phyloP scores from a whole-genome alignment of 73 alveolate species.

The Paramecium octaurelia region DNA sequence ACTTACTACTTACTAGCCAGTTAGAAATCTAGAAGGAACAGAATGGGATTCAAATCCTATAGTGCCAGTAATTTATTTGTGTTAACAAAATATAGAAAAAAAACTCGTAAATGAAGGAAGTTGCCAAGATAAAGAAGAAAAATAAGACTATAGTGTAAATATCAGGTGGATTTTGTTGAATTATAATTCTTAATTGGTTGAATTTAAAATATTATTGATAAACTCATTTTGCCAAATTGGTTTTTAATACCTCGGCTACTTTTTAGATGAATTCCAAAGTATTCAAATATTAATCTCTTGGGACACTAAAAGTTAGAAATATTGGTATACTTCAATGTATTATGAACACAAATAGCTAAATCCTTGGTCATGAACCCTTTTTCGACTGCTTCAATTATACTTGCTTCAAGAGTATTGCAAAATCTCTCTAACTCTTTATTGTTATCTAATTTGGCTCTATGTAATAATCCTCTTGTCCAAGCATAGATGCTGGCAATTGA shows the following conservation, averaged over 20 bases:
- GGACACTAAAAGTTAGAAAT: background rate
- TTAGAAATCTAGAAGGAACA: background rate
- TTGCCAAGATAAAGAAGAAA: background rate
- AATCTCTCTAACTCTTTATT: constrained; percentile 62
- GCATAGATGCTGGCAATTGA: constrained; percentile 87
- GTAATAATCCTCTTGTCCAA: constrained; percentile 84
- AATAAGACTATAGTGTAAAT: background rate
- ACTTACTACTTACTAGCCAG: constrained; percentile 10
- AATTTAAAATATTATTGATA: background rate
- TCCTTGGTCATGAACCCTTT: constrained; percentile 87
- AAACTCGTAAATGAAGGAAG: background rate
- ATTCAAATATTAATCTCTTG: constrained; percentile 60
- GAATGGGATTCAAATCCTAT: constrained; percentile 34
- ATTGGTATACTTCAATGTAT: constrained; percentile 5
- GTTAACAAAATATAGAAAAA: background rate
- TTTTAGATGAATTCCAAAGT: constrained; percentile 53
- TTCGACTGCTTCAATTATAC: constrained; percentile 71
- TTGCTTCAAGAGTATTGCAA: constrained; percentile 72
- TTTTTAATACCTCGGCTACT: constrained; percentile 54
- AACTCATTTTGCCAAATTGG: background rate
- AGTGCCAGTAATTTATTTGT: background rate
- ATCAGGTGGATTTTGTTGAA: constrained; percentile 21
- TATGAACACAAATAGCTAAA: constrained; percentile 80
- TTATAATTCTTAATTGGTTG: background rate
- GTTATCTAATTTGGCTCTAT: constrained; percentile 79